Evolutionary conservation across 2,329 filamentous ascomycete species (phyloP).

Genomic region (Cytospora piceae): DNA sequence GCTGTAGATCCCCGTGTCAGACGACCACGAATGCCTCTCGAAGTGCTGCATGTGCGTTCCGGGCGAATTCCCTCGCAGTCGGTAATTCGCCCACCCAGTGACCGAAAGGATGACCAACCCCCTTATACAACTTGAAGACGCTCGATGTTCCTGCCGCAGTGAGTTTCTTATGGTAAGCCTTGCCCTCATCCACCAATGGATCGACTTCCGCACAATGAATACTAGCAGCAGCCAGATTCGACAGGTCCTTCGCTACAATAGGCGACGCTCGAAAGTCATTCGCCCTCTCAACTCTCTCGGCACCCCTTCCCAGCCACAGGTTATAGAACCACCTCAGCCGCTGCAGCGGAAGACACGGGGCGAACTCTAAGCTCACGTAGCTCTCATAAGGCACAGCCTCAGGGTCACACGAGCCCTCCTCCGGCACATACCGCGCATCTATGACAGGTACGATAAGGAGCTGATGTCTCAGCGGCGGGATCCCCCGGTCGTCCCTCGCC

Average conservation of each 20-base stretch:
- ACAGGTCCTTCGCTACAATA: conserved; percentile 40
- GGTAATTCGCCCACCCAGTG: conserved; percentile 42
- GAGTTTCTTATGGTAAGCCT: conserved; percentile 40
- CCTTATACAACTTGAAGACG: conserved; percentile 42
- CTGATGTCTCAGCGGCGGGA: conserved; percentile 40
- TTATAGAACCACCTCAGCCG: conserved; percentile 44
- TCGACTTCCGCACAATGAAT: conserved; percentile 42
- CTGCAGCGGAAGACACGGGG: conserved; percentile 41
- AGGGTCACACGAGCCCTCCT: conserved; percentile 36
- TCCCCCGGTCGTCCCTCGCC: conserved; percentile 14
- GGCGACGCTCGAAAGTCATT: conserved; percentile 41
- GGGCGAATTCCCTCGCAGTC: conserved; percentile 39
- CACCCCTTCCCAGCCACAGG: conserved; percentile 41
- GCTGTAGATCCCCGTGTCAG: neutral
- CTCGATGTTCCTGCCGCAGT: conserved; percentile 38
- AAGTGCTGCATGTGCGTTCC: conserved; percentile 39
- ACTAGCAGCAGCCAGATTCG: conserved; percentile 40
- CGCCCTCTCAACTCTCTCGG: conserved; percentile 36
- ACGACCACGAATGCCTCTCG: conserved; percentile 34
- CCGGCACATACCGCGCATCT: conserved; percentile 42
- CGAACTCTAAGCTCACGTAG: conserved; percentile 39
- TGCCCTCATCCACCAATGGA: conserved; percentile 40
- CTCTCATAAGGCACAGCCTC: conserved; percentile 39
- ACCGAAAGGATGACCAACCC: conserved; percentile 42
- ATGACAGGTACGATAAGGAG: conserved; percentile 41